Conservation (phyloP, 2,329 filamentous ascomycete genomes). For the Talaromyces sp. region DNA sequence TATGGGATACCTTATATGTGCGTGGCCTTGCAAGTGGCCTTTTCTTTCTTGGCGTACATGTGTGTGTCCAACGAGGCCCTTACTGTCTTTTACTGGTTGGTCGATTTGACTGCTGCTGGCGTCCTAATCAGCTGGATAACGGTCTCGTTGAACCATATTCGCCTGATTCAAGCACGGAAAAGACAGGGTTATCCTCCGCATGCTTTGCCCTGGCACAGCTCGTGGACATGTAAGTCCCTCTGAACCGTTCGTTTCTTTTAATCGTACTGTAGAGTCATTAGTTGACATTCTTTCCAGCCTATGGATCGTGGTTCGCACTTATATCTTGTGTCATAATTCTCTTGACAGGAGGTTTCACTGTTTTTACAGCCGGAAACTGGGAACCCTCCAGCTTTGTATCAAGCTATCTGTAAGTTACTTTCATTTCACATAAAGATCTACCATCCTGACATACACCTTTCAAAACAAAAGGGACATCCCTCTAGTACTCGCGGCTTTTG, state of each 20-base stretch:
- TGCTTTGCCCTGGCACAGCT: conserved; percentile 62
- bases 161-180: conserved; percentile 55
- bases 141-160: conserved; percentile 61
- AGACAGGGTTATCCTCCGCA: conserved; percentile 53
- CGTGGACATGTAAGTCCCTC: conserved; percentile 49
- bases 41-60: conserved; percentile 68
- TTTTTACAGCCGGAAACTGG: conserved; percentile 62
- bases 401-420: conserved; percentile 59
- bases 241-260: neutral
- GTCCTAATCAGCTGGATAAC: conserved; percentile 64
- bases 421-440: neutral
- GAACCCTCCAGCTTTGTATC: conserved; percentile 58
- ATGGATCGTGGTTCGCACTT: conserved; percentile 61
- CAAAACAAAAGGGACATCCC: conserved; percentile 55
- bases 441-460: neutral
- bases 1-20: conserved; percentile 47
- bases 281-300: conserved; percentile 43
- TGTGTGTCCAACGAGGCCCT: conserved; percentile 63
- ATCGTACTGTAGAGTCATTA: conserved; percentile 42
- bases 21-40: conserved; percentile 46
- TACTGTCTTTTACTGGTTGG: conserved; percentile 53
- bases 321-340: conserved; percentile 63
- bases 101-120: conserved; percentile 60
- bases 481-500: conserved; percentile 58
- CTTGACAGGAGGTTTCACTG: conserved; percentile 66